Percentiles rank a stretch among this genome's conserved stretches.
Evolutionary conservation across 1,284 basidiomycete species (phyloP).

Genomic region (Ceratobasidium sp.): DNA sequence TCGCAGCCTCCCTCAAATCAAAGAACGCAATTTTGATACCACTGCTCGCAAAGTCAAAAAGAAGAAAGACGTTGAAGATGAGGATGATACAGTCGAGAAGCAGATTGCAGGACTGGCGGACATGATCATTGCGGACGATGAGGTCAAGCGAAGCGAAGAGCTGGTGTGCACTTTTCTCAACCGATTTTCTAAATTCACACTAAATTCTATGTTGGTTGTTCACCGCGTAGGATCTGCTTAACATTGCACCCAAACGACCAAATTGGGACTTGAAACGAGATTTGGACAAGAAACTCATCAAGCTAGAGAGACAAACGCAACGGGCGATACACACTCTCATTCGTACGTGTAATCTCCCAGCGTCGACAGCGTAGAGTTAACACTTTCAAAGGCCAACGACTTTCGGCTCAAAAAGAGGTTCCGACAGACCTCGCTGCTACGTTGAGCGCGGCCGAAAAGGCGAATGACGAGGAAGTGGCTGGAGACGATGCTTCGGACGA

Average conservation of each 20-base stretch:
- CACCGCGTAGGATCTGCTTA: slow-evolving; percentile 81
- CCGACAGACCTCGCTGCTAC: slow-evolving; percentile 41
- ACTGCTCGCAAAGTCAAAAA: slow-evolving; percentile 79
- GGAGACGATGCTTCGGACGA: slow-evolving; percentile 41
- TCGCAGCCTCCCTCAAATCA: slow-evolving; percentile 53
- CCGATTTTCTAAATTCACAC: not conserved
- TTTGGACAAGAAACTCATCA: slow-evolving; percentile 86
- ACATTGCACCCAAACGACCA: slow-evolving; percentile 93
- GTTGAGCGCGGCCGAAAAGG: slow-evolving; percentile 41
- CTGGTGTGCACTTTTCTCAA: slow-evolving; percentile 63
- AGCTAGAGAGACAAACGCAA: slow-evolving; percentile 89
- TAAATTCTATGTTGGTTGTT: not conserved
- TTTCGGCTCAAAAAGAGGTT: slow-evolving; percentile 77
- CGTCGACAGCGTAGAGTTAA: slow-evolving; percentile 13
- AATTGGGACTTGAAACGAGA: slow-evolving; percentile 99
- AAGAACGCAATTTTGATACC: slow-evolving; percentile 86
- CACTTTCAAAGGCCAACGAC: slow-evolving; percentile 65
- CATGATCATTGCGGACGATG: slow-evolving; percentile 84
- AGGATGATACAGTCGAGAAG: slow-evolving; percentile 88
- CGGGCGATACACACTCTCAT: slow-evolving; percentile 93
- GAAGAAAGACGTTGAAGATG: slow-evolving; percentile 62
- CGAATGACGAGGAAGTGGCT: slow-evolving; percentile 39
- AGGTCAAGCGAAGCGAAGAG: slow-evolving; percentile 82
- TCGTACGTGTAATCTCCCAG: slow-evolving; percentile 61
- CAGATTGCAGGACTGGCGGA: slow-evolving; percentile 85